Base-by-base conservation (phyloP, 192 early-diverging fungal species). In the Mortierella antarctica region DNA sequence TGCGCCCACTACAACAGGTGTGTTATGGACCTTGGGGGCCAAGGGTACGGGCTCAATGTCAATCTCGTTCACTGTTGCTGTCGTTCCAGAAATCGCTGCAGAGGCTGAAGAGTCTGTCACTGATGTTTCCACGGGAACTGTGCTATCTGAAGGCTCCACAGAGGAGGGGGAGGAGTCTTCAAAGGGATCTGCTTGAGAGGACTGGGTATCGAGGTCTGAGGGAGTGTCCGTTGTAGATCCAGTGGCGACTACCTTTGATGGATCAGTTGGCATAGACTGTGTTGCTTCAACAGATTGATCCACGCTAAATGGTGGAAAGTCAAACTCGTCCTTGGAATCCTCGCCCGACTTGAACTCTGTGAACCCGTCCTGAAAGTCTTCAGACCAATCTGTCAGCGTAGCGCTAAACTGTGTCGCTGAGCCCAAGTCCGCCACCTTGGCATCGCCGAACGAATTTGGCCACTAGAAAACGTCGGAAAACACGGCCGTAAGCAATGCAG, bases 351-450 rank as follows among this genome's bases (percentile, higher is more conserved):
- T 49, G 31, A 31, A 31, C 31, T 31, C 31, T 31, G 31, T 31
- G 31, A 31, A 79, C 1, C 67, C 67, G 54, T 78, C 74, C 49
- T 78, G 74, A 50, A 78, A 70, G 18, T 71, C 76, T 58, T 79
- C 76, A 6, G 76, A 79, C 76, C 76, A 79, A 39, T 79, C 76
- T 18, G 76, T 71, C 42, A 79, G 41, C 11, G 68, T 65, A 7
- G 76, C 76, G 18, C 42, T 79, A 14, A 79, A 79, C 46, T 71
- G 76, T 17, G 57, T 47, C 15, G 62, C 63, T 45, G 74, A 21
- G 0, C 73, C 73, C 5, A 75, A 21, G 2, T 59, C 69, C 9
- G 63, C 49, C 12, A 45, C 64, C 52, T 71, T 79, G 23, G 76
- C 15, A n/a, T 71, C 76, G 9, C 76, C 76, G 31, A 79, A 79